Conservation (phyloP, 2,329 filamentous ascomycete species). For the Alternaria viburni region DNA sequence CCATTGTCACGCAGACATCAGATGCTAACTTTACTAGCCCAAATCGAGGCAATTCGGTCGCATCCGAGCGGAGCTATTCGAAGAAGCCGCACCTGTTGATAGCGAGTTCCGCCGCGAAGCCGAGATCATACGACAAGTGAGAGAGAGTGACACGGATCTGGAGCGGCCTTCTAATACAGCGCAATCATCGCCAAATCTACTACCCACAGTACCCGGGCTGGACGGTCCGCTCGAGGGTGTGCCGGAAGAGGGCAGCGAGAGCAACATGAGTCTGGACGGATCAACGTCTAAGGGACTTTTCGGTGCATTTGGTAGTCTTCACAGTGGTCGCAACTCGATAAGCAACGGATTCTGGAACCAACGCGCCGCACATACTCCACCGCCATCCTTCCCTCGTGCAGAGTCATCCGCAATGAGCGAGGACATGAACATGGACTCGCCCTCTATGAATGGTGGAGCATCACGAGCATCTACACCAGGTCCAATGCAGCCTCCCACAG, state of each 20-base stretch:
- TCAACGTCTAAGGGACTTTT: constrained; percentile 56
- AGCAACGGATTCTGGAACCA: constrained; percentile 80
- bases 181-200: constrained; percentile 71
- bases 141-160: constrained; percentile 80
- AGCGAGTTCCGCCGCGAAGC: constrained; percentile 89
- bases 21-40: constrained; percentile 63
- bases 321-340: constrained; percentile 75
- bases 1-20: accelerated
- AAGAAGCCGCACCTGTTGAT: constrained; percentile 87
- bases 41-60: constrained; percentile 96
- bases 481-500: constrained; percentile 45
- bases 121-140: constrained; percentile 93
- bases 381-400: constrained; percentile 63
- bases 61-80: constrained; percentile 85
- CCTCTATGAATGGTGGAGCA: constrained; percentile 45
- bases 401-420: constrained; percentile 65
- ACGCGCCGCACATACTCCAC: constrained; percentile 65
- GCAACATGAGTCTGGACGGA: constrained; percentile 63
- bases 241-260: constrained; percentile 64
- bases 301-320: constrained; percentile 77
- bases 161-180: constrained; percentile 60
- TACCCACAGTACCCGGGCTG: constrained; percentile 61
- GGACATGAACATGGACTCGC: constrained; percentile 76
- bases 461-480: constrained; percentile 49
- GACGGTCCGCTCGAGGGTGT: constrained; percentile 71